A percentile compares a stretch with the other conserved stretches of the same genome.
Conservation (phyloP, 257 asterid genomes). For the Datura wrightii region DNA sequence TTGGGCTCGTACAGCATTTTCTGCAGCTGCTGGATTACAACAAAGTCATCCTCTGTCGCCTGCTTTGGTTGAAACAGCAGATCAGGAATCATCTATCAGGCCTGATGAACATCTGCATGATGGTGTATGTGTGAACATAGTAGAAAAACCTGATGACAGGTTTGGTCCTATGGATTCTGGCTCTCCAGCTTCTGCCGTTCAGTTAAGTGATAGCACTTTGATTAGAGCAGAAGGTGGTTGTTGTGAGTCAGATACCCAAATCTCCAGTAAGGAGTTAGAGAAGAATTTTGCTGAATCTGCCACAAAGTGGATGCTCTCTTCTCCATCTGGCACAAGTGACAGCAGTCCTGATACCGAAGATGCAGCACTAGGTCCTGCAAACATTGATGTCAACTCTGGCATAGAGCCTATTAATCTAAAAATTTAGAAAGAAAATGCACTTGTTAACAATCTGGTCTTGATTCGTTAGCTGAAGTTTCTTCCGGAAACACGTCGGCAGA, state of each 20-base stretch:
- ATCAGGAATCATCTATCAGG: conserved; percentile 44
- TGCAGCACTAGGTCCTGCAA: conserved; percentile 8
- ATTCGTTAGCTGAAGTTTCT: conserved; percentile 24
- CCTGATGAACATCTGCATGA: conserved; percentile 36
- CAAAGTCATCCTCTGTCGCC: conserved; percentile 36
- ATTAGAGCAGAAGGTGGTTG: conserved; percentile 15
- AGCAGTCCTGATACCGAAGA: conserved; percentile 18
- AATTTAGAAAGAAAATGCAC: not conserved
- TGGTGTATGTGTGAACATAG: conserved; percentile 21
- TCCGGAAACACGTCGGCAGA: not conserved
- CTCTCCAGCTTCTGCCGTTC: conserved; percentile 31
- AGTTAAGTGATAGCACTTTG: conserved; percentile 27
- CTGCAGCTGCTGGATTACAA: conserved; percentile 23
- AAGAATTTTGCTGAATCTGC: conserved; percentile 23
- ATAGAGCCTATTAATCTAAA: conserved; percentile 1
- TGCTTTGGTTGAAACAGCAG: conserved; percentile 44
- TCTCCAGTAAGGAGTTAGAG: conserved; percentile 20
- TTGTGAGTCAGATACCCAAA: conserved; percentile 32
- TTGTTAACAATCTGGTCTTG: not conserved
- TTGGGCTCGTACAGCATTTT: not conserved
- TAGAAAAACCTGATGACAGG: not conserved
- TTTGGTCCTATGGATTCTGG: conserved; percentile 16
- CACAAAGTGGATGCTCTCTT: conserved; percentile 21
- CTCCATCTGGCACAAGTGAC: conserved; percentile 23
- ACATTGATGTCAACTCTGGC: not conserved